Conservation (phyloP, 495 filamentous ascomycete species). For the Astrothelium subdiscretum region DNA sequence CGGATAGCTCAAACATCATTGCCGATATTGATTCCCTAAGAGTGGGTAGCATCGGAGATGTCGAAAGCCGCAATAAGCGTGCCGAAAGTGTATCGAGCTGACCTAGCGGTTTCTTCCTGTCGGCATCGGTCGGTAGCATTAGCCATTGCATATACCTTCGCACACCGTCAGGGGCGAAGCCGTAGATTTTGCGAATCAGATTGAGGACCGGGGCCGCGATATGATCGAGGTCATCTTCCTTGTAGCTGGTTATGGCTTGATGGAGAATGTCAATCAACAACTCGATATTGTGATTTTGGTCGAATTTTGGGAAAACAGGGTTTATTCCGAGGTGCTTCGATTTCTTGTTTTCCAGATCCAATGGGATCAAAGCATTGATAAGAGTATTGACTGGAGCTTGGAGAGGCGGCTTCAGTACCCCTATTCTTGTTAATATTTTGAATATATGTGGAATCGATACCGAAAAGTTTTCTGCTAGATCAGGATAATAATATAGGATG, state of each 20-base stretch:
- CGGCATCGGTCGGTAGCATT: conserved; percentile 67
- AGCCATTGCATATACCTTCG: conserved; percentile 49
- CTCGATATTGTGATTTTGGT: conserved; percentile 50
- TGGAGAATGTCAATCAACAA: conserved; percentile 65
- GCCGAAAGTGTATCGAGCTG: conserved; percentile 62
- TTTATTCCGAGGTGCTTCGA: conserved; percentile 12
- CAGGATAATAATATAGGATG: conserved; percentile 58
- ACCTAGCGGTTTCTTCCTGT: conserved; percentile 71
- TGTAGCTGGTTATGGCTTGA: conserved; percentile 46
- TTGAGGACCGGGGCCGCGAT: conserved; percentile 59
- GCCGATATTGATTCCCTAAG: conserved; percentile 64
- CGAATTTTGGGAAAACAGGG: conserved; percentile 50
- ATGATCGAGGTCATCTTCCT: conserved; percentile 55
- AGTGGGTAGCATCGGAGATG: conserved; percentile 53
- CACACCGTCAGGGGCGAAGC: conserved; percentile 54
- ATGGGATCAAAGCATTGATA: conserved; percentile 69
- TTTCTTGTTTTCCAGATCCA: conserved; percentile 49
- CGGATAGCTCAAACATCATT: conserved; percentile 78
- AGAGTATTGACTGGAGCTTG: conserved; percentile 51
- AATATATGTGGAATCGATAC: conserved; percentile 59
- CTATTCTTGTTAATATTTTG: conserved; percentile 50
- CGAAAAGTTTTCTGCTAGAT: conserved; percentile 47
- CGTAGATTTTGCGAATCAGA: conserved; percentile 58
- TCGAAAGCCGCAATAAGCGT: conserved; percentile 67
- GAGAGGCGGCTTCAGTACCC: conserved; percentile 45